phyloP scores from a whole-genome alignment of 352 stramenopile species.

The Peronospora belbahrii region DNA sequence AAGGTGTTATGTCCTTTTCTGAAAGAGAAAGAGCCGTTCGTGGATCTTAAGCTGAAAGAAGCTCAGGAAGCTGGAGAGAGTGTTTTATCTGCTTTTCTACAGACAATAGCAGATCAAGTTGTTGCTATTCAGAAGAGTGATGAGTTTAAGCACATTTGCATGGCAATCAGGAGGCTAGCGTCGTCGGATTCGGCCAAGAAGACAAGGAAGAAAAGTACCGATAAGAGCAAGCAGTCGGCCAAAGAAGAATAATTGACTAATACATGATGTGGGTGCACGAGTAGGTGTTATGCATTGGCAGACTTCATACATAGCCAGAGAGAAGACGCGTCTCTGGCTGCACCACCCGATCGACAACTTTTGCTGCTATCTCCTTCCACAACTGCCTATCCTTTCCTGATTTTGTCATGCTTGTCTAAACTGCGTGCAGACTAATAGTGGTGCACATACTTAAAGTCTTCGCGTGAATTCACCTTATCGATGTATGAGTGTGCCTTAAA shows the following conservation, averaged over 20 bases:
- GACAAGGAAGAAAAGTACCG: conserved; percentile 15
- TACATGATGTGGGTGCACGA: conserved; percentile 20
- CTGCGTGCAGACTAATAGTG: conserved; percentile 46
- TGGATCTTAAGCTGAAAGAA: conserved; percentile 56
- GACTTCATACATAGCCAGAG: conserved; percentile 9
- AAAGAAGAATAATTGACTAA: conserved; percentile 30
- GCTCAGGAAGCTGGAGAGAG: conserved; percentile 38
- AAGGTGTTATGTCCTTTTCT: conserved; percentile 49
- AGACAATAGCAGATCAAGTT: conserved; percentile 43
- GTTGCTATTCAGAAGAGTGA: conserved; percentile 42
- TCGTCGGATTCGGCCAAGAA: conserved; percentile 19
- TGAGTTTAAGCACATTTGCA: conserved; percentile 39
- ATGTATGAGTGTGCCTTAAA: conserved; percentile 89
- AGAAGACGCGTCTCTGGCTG: not conserved
- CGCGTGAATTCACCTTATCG: conserved; percentile 71
- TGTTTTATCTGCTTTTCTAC: conserved; percentile 42
- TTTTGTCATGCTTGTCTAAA: conserved; percentile 2
- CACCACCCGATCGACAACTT: conserved; percentile 5
- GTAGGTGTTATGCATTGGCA: conserved; percentile 22
- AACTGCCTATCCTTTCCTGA: conserved; percentile 14
- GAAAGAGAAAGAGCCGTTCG: conserved; percentile 61
- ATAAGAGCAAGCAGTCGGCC: conserved; percentile 18
- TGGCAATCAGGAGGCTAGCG: conserved; percentile 26
- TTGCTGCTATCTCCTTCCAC: conserved; percentile 10
- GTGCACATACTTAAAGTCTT: conserved; percentile 84